Evolutionary conservation across 179 eudicot species (phyloP).

Genomic region (Spinacia oleracea): DNA sequence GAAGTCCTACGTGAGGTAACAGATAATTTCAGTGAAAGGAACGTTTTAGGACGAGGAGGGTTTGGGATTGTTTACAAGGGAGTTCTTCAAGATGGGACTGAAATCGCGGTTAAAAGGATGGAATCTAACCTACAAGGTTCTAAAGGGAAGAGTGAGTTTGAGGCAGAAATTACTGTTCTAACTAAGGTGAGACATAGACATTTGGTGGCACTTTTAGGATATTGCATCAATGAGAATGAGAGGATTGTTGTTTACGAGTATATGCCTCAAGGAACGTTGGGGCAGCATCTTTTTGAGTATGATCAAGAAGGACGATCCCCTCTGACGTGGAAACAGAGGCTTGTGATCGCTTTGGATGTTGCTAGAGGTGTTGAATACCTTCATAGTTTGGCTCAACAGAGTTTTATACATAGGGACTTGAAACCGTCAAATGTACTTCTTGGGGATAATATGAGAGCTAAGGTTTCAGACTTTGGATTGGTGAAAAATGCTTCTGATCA

Average conservation of each 20-base stretch:
- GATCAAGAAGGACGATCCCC: slow-evolving; percentile 22
- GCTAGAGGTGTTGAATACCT: slow-evolving; percentile 53
- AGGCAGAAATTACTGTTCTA: slow-evolving; percentile 44
- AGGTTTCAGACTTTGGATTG: slow-evolving; percentile 46
- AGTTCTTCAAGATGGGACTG: slow-evolving; percentile 35
- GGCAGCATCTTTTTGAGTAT: slow-evolving; percentile 36
- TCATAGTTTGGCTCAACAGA: slow-evolving; percentile 49
- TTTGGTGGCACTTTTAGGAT: slow-evolving; percentile 43
- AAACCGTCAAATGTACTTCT: slow-evolving; percentile 45
- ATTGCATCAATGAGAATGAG: slow-evolving; percentile 34
- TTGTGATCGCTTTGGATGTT: slow-evolving; percentile 46
- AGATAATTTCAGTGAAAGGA: slow-evolving; percentile 25
- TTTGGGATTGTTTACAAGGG: slow-evolving; percentile 48
- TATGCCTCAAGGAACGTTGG: slow-evolving; percentile 47
- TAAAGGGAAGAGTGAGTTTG: slow-evolving; percentile 37
- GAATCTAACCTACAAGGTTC: slow-evolving; percentile 27
- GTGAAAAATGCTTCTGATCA: slow-evolving; percentile 43
- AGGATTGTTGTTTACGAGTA: slow-evolving; percentile 45
- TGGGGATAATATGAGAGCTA: slow-evolving; percentile 46
- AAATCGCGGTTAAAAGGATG: slow-evolving; percentile 46
- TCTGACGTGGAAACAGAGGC: slow-evolving; percentile 44
- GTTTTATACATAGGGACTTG: slow-evolving; percentile 46
- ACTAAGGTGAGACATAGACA: slow-evolving; percentile 46
- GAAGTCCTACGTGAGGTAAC: slow-evolving; percentile 38
- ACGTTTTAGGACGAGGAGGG: slow-evolving; percentile 45